Percentiles rank a stretch among this genome's conserved stretches.
Conservation (phyloP, 768 basidiomycete genomes). For the Lepiota brunneoincarnata region DNA sequence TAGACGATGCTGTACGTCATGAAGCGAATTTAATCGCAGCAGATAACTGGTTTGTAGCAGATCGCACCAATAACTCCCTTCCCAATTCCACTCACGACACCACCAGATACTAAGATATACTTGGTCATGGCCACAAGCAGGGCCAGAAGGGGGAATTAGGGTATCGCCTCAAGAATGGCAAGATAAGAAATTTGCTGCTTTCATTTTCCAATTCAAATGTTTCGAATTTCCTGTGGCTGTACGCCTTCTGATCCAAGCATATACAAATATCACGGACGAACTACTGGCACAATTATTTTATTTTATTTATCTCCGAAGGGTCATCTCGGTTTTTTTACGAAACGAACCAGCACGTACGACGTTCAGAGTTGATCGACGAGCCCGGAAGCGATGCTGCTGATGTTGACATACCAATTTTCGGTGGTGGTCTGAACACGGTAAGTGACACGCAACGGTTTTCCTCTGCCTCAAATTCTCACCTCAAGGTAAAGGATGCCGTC, state of each 20-base stretch:
- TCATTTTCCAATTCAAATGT: neutral
- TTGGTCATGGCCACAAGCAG: slow-evolving; percentile 68
- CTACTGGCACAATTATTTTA: neutral
- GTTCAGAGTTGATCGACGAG: slow-evolving; percentile 24
- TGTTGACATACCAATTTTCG: slow-evolving; percentile 23
- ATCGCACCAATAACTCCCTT: slow-evolving; percentile 96
- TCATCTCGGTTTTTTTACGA: neutral
- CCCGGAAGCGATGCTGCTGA: slow-evolving; percentile 19
- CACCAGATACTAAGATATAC: slow-evolving; percentile 94
- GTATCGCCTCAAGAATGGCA: neutral
- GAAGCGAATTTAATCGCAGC: neutral
- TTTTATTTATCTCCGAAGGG: neutral
- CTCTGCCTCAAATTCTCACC: slow-evolving; percentile 17
- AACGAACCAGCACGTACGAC: neutral
- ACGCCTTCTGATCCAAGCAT: neutral
- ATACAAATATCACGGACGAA: too few species aligned
- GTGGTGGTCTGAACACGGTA: slow-evolving; percentile 18
- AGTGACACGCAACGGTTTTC: neutral
- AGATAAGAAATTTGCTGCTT: slow-evolving; percentile 1
- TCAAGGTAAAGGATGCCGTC: slow-evolving; percentile 35
- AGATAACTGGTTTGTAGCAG: slow-evolving; percentile 13
- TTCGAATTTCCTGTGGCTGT: slow-evolving; percentile 2
- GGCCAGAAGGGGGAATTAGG: neutral
- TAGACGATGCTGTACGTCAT: slow-evolving; percentile 77
- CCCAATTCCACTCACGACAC: slow-evolving; percentile 97